These are phyloP conservation scores for Cercospora berteroae DNA, from an alignment of 2,329 filamentous ascomycete species.

Conservation along the genomic window DNA sequence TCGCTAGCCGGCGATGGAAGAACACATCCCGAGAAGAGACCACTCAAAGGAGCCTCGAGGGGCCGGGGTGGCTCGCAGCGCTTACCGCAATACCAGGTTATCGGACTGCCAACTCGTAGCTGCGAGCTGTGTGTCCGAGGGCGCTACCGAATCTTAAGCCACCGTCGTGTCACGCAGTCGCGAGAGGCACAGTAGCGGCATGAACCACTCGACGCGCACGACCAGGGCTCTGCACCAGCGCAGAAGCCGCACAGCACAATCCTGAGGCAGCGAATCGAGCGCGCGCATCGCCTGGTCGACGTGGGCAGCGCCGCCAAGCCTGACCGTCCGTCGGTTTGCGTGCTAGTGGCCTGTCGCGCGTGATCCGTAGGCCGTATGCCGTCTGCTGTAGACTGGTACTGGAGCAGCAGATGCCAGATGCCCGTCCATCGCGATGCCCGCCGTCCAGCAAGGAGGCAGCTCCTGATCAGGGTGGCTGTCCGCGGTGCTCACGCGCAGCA, in stretches of 20 bases:
- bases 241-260: background rate
- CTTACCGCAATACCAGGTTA: constrained; percentile 27
- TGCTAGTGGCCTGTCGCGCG: background rate
- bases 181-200: constrained; percentile 11
- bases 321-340: background rate
- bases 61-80: constrained; percentile 16
- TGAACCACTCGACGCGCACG: constrained; percentile 14
- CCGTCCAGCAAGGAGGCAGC: background rate
- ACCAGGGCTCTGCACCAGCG: background rate
- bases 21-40: constrained; percentile 16
- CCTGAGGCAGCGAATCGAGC: background rate
- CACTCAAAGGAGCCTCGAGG: constrained; percentile 15
- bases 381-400: background rate
- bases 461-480: background rate
- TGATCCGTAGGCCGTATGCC: background rate
- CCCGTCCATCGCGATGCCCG: background rate
- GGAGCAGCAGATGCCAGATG: background rate
- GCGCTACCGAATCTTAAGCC: background rate
- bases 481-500: constrained; percentile 8
- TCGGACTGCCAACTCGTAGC: constrained; percentile 22
- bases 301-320: background rate
- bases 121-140: constrained; percentile 12
- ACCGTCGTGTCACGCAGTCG: background rate
- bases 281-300: background rate
- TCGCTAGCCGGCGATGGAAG: constrained; percentile 16